Base-by-base conservation (phyloP, 345 rosid species). In the Excoecaria agallocha region DNA sequence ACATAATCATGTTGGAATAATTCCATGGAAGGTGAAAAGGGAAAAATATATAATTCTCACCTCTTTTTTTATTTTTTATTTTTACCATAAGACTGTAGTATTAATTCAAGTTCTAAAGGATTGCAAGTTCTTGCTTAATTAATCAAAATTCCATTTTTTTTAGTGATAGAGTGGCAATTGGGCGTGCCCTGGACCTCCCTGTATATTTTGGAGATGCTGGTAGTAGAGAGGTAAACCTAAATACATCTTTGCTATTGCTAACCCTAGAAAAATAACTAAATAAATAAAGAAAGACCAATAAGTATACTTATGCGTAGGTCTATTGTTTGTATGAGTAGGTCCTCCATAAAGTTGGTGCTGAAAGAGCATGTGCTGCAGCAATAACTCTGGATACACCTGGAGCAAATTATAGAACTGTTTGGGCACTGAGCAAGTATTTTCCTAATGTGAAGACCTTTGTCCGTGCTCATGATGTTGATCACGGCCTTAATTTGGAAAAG, bases 181-280 rank as follows among this genome's bases (percentile, higher is more conserved):
- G 96, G 37, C 97, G 99, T 76, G 89, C 99, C 73, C 78, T 94
- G 83, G 99, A 90, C 79, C 95, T 94, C 76, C 99, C 99, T 65
- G 99, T 94, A 71, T 94, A 85, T 82, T 94, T 94, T 69, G 99
- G 99, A 81, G 99, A 94, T 64, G 98, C 97, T 62, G 99, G 99
- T 70, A 94, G 99, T 81, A 86, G 90, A 83, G 99, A 94, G 98
- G 98, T 94, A 89, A 80, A 63, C 64, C 66, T 62, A 55, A 70
- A n/a, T 8, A 39, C 57, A 43, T 74, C 48, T 30, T 19, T 22
- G 12, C 15, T 24, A 58, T 58, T 58, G 10, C 15, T 58, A 30
- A 30, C 30, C 30, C 2, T 25, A 12, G 3, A 58, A 58, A 58
- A 22, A n/a, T n/a, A 58, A 13, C 0, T n/a, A 3, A 30, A 30